Evolutionary conservation across 2,329 filamentous ascomycete species (phyloP).

Genomic region (Arthrobotrys sphaeroides): DNA sequence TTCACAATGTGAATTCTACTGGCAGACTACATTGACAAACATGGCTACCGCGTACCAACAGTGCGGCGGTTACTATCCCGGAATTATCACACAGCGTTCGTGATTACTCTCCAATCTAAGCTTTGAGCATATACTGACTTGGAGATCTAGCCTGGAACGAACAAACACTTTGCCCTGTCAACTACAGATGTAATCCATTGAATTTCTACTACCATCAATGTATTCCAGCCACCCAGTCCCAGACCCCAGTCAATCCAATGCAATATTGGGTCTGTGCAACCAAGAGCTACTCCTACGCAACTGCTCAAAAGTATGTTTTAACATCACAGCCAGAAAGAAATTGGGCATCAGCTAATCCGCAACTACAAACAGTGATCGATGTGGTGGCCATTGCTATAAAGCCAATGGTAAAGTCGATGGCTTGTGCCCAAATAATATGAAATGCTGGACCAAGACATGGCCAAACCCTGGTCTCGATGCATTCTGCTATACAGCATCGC

Average conservation of each 20-base stretch:
- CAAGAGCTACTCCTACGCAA: constrained; percentile 37
- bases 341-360: background rate
- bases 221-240: constrained; percentile 27
- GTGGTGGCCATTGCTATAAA: constrained; percentile 47
- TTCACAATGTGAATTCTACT: constrained; percentile 49
- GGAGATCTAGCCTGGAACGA: constrained; percentile 27
- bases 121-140: background rate
- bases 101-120: background rate
- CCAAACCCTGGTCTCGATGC: constrained; percentile 46
- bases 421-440: constrained; percentile 39
- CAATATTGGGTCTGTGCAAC: constrained; percentile 38
- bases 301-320: constrained; percentile 27
- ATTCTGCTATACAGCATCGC: constrained; percentile 29
- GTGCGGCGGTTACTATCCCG: constrained; percentile 39
- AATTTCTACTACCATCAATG: constrained; percentile 52
- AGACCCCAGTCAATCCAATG: constrained; percentile 24
- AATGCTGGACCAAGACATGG: constrained; percentile 45
- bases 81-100: constrained; percentile 28
- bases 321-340: background rate
- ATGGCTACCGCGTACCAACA: constrained; percentile 42
- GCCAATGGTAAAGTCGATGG: constrained; percentile 46
- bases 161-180: constrained; percentile 47
- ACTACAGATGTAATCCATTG: constrained; percentile 45
- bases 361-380: constrained; percentile 9
- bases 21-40: constrained; percentile 42